These are phyloP conservation scores for Colletotrichum echinochloae DNA, from an alignment of 2,329 filamentous ascomycete genomes.

Conservation along the genomic window DNA sequence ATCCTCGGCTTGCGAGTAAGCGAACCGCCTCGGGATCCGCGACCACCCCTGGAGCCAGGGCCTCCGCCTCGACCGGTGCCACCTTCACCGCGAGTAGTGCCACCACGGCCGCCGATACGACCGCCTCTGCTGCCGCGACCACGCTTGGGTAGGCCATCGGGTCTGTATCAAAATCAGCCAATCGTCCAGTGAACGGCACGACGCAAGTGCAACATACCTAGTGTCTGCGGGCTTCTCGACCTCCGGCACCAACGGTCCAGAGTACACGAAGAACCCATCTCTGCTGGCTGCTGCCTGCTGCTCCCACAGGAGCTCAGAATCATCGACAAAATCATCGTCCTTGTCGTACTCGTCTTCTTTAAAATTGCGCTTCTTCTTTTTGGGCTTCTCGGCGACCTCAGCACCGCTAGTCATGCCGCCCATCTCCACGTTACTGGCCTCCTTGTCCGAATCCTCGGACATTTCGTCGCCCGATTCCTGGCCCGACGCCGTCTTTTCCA, in stretches of 20 bases:
- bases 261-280: slow-evolving; percentile 98
- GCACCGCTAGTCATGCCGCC: slow-evolving; percentile 72
- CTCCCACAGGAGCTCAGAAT: slow-evolving; percentile 95
- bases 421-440: slow-evolving; percentile 91
- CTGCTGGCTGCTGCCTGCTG: slow-evolving; percentile 93
- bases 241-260: slow-evolving; percentile 88
- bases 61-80: slow-evolving; percentile 62
- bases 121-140: slow-evolving; percentile 60
- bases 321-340: slow-evolving; percentile 88
- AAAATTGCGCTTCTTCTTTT: slow-evolving; percentile 83
- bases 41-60: slow-evolving; percentile 76
- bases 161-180: slow-evolving; percentile 59
- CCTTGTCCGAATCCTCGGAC: slow-evolving; percentile 81
- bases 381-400: slow-evolving; percentile 71
- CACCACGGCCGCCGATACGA: slow-evolving; percentile 69
- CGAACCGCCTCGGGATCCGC: slow-evolving; percentile 80
- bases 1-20: slow-evolving; percentile 85
- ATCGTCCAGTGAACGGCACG: slow-evolving; percentile 32
- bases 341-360: slow-evolving; percentile 87
- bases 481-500: slow-evolving; percentile 80
- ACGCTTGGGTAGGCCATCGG: slow-evolving; percentile 79
- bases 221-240: slow-evolving; percentile 75
- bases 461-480: slow-evolving; percentile 84
- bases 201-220: slow-evolving; percentile 57
- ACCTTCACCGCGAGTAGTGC: slow-evolving; percentile 67